A percentile compares a stretch with the other conserved stretches of the same genome.
These are phyloP conservation scores for Ophiocordyceps unilateralis DNA, from an alignment of 2,329 filamentous ascomycete genomes.

Conservation along the genomic window DNA sequence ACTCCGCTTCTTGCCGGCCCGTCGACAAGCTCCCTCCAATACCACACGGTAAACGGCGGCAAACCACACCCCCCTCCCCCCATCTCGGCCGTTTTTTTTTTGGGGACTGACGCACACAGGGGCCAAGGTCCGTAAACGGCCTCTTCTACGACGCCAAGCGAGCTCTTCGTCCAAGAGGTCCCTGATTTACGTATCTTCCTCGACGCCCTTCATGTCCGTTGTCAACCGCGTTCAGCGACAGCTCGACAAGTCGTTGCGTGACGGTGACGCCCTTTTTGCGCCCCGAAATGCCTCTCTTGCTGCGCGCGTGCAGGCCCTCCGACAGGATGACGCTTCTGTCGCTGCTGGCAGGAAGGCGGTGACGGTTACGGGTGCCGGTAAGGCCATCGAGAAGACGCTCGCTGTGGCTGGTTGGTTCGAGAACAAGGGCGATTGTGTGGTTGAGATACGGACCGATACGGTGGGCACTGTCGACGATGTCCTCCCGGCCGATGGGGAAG, in stretches of 20 bases:
- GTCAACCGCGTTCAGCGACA: slow-evolving; percentile 48
- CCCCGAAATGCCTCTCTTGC: slow-evolving; percentile 28
- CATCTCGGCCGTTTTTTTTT: too few species aligned
- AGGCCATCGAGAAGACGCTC: slow-evolving; percentile 46
- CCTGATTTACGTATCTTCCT: slow-evolving; percentile 46
- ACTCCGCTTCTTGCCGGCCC: too few species aligned
- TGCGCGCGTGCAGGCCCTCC: slow-evolving; percentile 26
- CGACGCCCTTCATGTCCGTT: slow-evolving; percentile 50
- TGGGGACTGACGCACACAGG: slow-evolving; percentile 16
- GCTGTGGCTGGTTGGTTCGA: slow-evolving; percentile 48
- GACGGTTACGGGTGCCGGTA: slow-evolving; percentile 45
- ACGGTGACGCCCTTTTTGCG: slow-evolving; percentile 19
- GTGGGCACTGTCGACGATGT: slow-evolving; percentile 53
- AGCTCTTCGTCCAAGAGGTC: slow-evolving; percentile 24
- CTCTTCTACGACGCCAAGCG: slow-evolving; percentile 22
- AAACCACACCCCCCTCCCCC: neutral
- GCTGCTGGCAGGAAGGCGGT: slow-evolving; percentile 22
- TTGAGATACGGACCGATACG: slow-evolving; percentile 44
- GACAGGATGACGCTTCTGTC: slow-evolving; percentile 9
- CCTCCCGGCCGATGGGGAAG: slow-evolving; percentile 21
- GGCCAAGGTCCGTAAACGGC: slow-evolving; percentile 30
- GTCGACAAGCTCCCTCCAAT: slow-evolving; percentile 7
- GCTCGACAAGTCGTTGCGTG: slow-evolving; percentile 33
- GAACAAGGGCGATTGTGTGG: slow-evolving; percentile 38
- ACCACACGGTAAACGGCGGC: slow-evolving; percentile 11